These are phyloP conservation scores for Phytophthora ohioensis DNA, from an alignment of 352 stramenopile genomes.

Conservation along the genomic window DNA sequence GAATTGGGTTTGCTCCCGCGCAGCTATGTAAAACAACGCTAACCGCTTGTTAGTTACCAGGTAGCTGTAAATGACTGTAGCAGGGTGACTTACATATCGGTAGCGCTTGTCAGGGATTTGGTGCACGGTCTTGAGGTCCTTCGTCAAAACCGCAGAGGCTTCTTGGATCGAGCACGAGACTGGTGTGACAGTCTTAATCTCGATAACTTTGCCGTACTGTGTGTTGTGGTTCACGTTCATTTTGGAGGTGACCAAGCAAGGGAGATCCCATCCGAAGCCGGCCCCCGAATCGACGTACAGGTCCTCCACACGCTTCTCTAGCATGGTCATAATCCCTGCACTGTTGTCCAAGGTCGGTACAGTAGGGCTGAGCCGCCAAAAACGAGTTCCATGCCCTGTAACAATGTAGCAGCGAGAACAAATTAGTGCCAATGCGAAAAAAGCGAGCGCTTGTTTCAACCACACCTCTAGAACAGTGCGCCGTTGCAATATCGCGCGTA, in stretches of 20 bases:
- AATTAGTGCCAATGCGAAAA: background rate
- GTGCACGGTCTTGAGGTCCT: constrained; percentile 28
- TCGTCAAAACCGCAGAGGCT: constrained; percentile 23
- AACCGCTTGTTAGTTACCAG: constrained; percentile 3
- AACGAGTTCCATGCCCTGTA: constrained; percentile 29
- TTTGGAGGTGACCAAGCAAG: constrained; percentile 22
- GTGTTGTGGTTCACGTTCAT: constrained; percentile 28
- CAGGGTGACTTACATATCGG: constrained; percentile 23
- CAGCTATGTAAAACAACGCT: constrained; percentile 12
- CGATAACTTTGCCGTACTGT: constrained; percentile 31
- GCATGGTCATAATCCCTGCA: constrained; percentile 6
- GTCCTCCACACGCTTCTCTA: constrained; percentile 21
- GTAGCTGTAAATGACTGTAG: background rate
- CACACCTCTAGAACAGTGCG: constrained; percentile 10
- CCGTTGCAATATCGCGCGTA: constrained; percentile 16
- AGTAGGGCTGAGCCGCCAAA: constrained; percentile 11
- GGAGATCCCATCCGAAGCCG: constrained; percentile 14
- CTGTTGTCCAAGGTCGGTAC: constrained; percentile 17
- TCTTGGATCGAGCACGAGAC: constrained; percentile 27
- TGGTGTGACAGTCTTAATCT: constrained; percentile 31
- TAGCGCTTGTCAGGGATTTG: constrained; percentile 34
- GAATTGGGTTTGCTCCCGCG: constrained; percentile 26
- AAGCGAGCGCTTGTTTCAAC: background rate
- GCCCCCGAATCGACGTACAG: constrained; percentile 18
- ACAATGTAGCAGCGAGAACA: background rate